Percentiles rank a stretch among this genome's conserved stretches.
These are phyloP conservation scores for Arachis stenosperma DNA, from an alignment of 306 rosid species.

Conservation along the genomic window DNA sequence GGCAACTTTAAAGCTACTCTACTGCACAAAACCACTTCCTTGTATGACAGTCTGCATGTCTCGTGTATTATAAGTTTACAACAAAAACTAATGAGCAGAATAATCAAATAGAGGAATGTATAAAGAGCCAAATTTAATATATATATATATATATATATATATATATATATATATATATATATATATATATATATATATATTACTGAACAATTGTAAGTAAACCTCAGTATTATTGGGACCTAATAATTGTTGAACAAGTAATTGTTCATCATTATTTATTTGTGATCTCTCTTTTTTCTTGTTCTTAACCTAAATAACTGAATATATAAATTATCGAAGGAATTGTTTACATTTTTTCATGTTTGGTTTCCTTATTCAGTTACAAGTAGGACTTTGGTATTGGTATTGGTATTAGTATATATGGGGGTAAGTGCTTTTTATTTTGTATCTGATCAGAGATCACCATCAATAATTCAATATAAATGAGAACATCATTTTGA, in stretches of 20 bases:
- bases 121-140: neutral
- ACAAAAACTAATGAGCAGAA: neutral
- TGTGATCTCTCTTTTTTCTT: neutral
- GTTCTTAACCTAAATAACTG: neutral
- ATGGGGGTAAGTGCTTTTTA: neutral
- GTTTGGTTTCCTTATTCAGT: neutral
- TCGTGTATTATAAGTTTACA: no score
- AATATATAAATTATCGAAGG: neutral
- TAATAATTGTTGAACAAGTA: slow-evolving; percentile 6
- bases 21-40: neutral
- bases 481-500: neutral
- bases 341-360: no score
- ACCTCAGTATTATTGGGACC: slow-evolving; percentile 20
- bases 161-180: no score
- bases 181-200: no score
- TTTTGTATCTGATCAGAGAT: neutral
- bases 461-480: neutral
- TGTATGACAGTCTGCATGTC: neutral
- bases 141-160: no score
- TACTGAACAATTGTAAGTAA: neutral
- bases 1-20: neutral
- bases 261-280: neutral
- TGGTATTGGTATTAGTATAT: neutral
- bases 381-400: neutral
- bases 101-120: neutral